phyloP scores from a whole-genome alignment of 1,284 basidiomycete species.

The Sparassis latifolia region DNA sequence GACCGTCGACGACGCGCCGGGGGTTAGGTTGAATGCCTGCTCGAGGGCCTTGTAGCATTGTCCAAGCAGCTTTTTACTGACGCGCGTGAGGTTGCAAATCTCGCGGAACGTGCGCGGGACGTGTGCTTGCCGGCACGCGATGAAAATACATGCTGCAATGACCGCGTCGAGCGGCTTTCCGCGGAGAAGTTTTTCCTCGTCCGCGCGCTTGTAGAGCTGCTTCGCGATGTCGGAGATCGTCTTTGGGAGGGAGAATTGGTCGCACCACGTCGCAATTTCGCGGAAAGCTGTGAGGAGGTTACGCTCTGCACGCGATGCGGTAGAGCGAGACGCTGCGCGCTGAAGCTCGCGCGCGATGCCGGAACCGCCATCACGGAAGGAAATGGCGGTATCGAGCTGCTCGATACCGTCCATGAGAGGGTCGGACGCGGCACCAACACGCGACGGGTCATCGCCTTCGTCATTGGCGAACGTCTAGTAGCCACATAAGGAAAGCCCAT shows the following conservation, averaged over 20 bases:
- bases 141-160: conserved; percentile 97
- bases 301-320: conserved; percentile 74
- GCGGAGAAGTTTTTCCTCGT: conserved; percentile 89
- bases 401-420: conserved; percentile 92
- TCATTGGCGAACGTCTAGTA: conserved; percentile 96
- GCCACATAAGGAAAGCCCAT: conserved; percentile 10
- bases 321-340: conserved; percentile 79
- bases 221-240: conserved; percentile 95
- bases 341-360: conserved; percentile 91
- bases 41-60: conserved; percentile 93
- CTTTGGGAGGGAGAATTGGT: conserved; percentile 92
- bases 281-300: conserved; percentile 85
- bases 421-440: conserved; percentile 95
- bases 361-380: conserved; percentile 90
- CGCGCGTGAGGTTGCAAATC: conserved; percentile 89
- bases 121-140: conserved; percentile 91
- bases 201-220: conserved; percentile 93
- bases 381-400: conserved; percentile 91
- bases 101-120: conserved; percentile 95
- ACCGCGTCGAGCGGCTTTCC: conserved; percentile 91
- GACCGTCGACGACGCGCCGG: conserved; percentile 46
- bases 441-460: conserved; percentile 98
- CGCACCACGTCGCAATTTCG: conserved; percentile 90
- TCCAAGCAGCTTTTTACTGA: conserved; percentile 92
- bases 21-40: conserved; percentile 83